Evolutionary conservation across 2,329 filamentous ascomycete genomes (phyloP), one percentile per base, ranked within the genome.

Genomic region (Trichoderma atrobrunneum): DNA sequence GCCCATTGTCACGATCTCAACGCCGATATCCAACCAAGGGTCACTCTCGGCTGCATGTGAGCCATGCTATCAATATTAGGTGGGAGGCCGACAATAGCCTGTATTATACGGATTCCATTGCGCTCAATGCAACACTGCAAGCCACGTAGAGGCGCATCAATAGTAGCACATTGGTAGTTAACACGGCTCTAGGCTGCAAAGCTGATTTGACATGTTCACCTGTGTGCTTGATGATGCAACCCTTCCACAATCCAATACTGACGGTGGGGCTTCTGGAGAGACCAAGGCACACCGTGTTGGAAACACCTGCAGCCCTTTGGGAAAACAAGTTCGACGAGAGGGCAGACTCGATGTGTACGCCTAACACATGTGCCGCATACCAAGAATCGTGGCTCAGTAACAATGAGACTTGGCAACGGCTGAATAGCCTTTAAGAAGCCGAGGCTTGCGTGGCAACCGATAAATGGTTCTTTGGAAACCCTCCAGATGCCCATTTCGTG

Each of bases 1-100:
- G 36, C 36, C 65, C 36, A 60, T 68, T 51, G 36, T 60, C 65
- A 68, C 51, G 65, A 68, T 68, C 65, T 59, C 34, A 28, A n/a
- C 5, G 16, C 12, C 28, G 7, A 12, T 14, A 26, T 59, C 56
- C 65, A 48, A 32, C 10, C 26, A 34, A 68, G 59, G 26, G 32
- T 36, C 34, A 59, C n/a, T 18, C 34, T 34, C 14, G n/a, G n/a
- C 16, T 7, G 56, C 16, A 32, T 11, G 14, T 48, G 21, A 56
- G 10, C 39, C n/a, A 32, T 36, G 34, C 32, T 11, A 62, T 62
- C 34, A n/a, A 32, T 65, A 7, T 64, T 43, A n/a, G 18, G 26
- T 39, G 39, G 39, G 39, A 21, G n/a, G 12, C 32, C 32, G 26
- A 36, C 24, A 43, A 39, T 43, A 39, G 32, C 51, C 32, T 43